A percentile compares a stretch with the other conserved stretches of the same genome.
phyloP scores from a whole-genome alignment of 805 yeast species.

The Ogataea ramenticola region DNA sequence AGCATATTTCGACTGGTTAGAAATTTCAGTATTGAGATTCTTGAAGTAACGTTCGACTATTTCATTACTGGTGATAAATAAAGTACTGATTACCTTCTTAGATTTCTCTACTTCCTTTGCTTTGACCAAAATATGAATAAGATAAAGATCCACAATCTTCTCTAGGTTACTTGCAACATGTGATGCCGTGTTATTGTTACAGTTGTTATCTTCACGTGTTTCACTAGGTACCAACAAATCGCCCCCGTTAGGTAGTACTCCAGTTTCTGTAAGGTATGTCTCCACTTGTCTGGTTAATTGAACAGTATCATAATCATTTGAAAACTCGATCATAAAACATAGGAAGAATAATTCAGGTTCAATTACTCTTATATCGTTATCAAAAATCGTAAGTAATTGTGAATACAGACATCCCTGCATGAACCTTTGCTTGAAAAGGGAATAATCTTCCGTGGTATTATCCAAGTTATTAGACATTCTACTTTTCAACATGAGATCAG shows the following conservation, averaged over 20 bases:
- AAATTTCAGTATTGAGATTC: constrained; percentile 5
- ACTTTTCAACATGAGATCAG: constrained; percentile 22
- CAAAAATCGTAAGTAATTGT: constrained; percentile 12
- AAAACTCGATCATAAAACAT: constrained; percentile 23
- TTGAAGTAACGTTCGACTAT: constrained; percentile 8
- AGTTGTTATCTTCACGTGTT: not conserved
- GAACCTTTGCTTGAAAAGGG: constrained; percentile 8
- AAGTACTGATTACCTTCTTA: constrained; percentile 9
- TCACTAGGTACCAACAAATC: not conserved
- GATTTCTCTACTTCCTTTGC: constrained; percentile 11
- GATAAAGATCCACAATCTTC: constrained; percentile 18
- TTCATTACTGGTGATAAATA: constrained; percentile 12
- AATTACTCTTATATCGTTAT: constrained; percentile 4
- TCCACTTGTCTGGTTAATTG: constrained; percentile 18
- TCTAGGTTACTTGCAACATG: too few species aligned
- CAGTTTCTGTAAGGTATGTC: constrained; percentile 9
- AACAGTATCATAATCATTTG: constrained; percentile 17
- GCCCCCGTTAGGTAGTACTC: constrained; percentile 13
- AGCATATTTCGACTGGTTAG: constrained; percentile 1
- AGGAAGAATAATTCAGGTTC: constrained; percentile 23
- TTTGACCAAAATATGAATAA: constrained; percentile 17
- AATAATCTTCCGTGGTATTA: not conserved
- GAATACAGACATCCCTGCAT: constrained; percentile 15
- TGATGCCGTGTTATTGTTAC: not conserved
- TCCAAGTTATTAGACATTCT: too few species aligned